These are phyloP conservation scores for Komagataella ulmi DNA, from an alignment of 805 yeast species.

Conservation along the genomic window DNA sequence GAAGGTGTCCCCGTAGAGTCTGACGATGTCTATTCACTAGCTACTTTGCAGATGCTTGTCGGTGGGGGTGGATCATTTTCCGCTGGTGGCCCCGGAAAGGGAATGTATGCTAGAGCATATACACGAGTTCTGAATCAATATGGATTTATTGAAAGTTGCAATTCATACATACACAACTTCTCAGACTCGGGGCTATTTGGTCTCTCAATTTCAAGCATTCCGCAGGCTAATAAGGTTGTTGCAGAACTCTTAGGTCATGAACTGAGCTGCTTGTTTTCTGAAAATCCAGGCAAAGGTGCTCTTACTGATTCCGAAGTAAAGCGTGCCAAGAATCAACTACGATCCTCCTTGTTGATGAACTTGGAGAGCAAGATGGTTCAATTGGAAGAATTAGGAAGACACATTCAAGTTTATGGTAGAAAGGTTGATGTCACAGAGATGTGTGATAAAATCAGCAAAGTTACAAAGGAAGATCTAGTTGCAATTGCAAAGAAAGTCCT, in stretches of 20 bases:
- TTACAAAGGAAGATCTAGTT: conserved; percentile 56
- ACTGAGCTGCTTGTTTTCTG: conserved; percentile 29
- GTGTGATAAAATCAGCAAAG: conserved; percentile 60
- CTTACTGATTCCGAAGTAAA: conserved; percentile 60
- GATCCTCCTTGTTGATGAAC: conserved; percentile 82
- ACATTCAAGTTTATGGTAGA: conserved; percentile 72
- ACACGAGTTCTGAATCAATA: conserved; percentile 84
- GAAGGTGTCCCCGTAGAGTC: conserved; percentile 76
- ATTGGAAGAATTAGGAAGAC: conserved; percentile 91
- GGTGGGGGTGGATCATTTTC: conserved; percentile 98
- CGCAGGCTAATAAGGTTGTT: conserved; percentile 74
- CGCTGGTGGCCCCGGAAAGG: conserved; percentile 99
- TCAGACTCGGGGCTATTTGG: conserved; percentile 89
- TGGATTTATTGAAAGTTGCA: conserved; percentile 82
- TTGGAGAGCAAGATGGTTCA: conserved; percentile 89
- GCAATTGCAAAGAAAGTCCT: conserved; percentile 65
- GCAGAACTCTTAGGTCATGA: conserved; percentile 69
- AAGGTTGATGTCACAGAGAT: conserved; percentile 68
- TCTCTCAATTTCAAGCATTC: conserved; percentile 70
- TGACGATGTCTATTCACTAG: conserved; percentile 83
- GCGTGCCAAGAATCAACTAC: conserved; percentile 87
- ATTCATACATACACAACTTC: conserved; percentile 81
- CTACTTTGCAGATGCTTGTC: conserved; percentile 75
- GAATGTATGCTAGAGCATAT: conserved; percentile 92
- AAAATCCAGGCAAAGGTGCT: conserved; percentile 38